Evolutionary conservation across 2,329 filamentous ascomycete species (phyloP), one percentile per base, ranked within the genome.

Genomic region (Fusarium sublunatum): DNA sequence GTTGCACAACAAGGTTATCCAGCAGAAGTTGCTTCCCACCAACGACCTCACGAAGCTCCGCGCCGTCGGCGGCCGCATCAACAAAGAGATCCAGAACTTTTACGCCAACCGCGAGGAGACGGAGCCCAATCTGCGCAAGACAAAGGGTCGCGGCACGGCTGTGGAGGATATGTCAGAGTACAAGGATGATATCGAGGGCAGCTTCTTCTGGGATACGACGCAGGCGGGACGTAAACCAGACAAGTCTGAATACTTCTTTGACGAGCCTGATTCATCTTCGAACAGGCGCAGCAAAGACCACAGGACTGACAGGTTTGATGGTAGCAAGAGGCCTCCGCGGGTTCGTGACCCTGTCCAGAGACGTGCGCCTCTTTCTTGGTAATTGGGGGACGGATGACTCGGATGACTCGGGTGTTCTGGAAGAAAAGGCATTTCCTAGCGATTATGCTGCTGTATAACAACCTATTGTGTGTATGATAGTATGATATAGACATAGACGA

Each of bases 1-100:
- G 26, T 76, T 78, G 13, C 77, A 77, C 32, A 81, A 81, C 72
- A 79, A 78, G 69, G 73, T 83, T 31, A 60, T 77, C 46, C 69
- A 75, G 24, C 78, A 83, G 57, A 53, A 67, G 35, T 75, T 82
- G 74, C 71, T 80, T 2, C 69, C 74, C 15, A 72, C 72, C 5
- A 61, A 70, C 8, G 70, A 78, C 25, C 62, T 77, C 26, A 65
- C 71, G 24, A 61, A 73, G 42, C 62, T 82, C 36, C 74, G 71
- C 12, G 59, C 61, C 34, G 53, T 73, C 7, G 72, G 74, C 24
- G 74, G 74, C 19, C 72, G 73, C 42, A 75, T 79, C 53, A 79
- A 78, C 64, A 72, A 75, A 36, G 72, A 76, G 53, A 76, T 78
- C 39, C 70, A 74, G 28, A 54, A 62, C 35, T 78, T 78, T 53